Evolutionary conservation across 768 basidiomycete genomes (phyloP).

Genomic region (Neoboletus subvelutipes): DNA sequence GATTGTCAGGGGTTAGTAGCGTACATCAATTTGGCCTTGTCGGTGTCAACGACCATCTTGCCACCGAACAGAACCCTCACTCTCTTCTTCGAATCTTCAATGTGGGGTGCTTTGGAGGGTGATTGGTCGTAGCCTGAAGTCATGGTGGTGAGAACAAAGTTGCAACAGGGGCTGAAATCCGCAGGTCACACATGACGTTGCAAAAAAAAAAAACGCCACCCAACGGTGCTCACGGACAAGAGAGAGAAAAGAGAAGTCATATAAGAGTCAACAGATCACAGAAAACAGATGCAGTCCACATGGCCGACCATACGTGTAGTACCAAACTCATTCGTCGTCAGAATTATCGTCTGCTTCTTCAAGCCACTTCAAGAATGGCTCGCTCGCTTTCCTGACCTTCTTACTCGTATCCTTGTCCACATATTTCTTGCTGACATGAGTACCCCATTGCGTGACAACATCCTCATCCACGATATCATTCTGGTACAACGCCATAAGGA

Average conservation of each 20-base stretch:
- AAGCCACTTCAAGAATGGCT: conserved; percentile 96
- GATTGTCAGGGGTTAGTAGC: conserved; percentile 22
- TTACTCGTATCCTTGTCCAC: conserved; percentile 94
- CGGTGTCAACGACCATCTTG: conserved; percentile 53
- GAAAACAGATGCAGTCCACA: not conserved
- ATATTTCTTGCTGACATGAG: conserved; percentile 95
- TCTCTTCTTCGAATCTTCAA: conserved; percentile 50
- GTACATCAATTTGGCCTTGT: conserved; percentile 59
- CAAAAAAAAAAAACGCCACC: not conserved
- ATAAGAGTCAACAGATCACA: conserved; percentile 17
- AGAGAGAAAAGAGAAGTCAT: not conserved
- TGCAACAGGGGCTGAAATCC: not conserved
- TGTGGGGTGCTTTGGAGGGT: conserved; percentile 43
- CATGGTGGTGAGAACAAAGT: conserved; percentile 11
- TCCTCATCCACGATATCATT: conserved; percentile 91
- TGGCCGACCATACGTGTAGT: not conserved
- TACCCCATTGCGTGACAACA: conserved; percentile 88
- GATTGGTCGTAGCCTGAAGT: conserved; percentile 17
- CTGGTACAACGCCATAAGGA: conserved; percentile 94
- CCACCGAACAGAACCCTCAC: conserved; percentile 55
- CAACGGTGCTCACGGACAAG: not conserved
- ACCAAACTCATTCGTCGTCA: conserved; percentile 28
- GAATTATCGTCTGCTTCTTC: conserved; percentile 80
- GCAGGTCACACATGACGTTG: not conserved
- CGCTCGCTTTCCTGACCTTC: conserved; percentile 93